Conservation (phyloP, 2,329 filamentous ascomycete species). For the Bipolaris oryzae region DNA sequence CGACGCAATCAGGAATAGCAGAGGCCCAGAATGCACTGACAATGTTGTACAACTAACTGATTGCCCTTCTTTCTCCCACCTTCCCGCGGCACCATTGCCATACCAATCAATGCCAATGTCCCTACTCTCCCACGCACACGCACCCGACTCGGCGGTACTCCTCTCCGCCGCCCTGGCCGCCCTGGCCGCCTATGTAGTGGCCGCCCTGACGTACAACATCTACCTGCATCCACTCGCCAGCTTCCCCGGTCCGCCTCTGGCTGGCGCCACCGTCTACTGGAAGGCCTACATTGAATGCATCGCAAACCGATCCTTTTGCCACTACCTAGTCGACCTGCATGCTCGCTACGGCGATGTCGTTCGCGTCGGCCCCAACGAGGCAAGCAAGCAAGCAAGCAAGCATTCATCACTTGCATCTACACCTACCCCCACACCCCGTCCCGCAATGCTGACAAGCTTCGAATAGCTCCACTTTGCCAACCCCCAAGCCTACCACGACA, state of each 20-base stretch:
- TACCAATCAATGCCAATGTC: conserved; percentile 3
- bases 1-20: not conserved
- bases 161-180: conserved; percentile 17
- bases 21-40: not conserved
- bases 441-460: conserved; percentile 6
- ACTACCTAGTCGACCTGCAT: conserved; percentile 35
- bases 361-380: conserved; percentile 38
- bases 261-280: conserved; percentile 33
- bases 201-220: conserved; percentile 39
- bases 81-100: not conserved
- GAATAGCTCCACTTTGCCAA: conserved; percentile 53
- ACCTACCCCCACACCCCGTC: not conserved
- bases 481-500: conserved; percentile 52
- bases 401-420: not conserved
- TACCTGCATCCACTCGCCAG: conserved; percentile 53
- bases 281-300: conserved; percentile 40
- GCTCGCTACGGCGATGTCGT: conserved; percentile 36
- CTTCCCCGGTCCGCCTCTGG: conserved; percentile 50
- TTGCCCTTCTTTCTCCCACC: not conserved
- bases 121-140: conserved; percentile 4
- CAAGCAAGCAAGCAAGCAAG: conserved; percentile 12
- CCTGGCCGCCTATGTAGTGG: conserved; percentile 23
- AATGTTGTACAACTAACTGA: no score
- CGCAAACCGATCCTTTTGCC: conserved; percentile 35
- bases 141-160: conserved; percentile 11